Evolutionary conservation across 768 basidiomycete species (phyloP), one percentile per base, ranked within the genome.

Genomic region (Russula griseocarnosa): DNA sequence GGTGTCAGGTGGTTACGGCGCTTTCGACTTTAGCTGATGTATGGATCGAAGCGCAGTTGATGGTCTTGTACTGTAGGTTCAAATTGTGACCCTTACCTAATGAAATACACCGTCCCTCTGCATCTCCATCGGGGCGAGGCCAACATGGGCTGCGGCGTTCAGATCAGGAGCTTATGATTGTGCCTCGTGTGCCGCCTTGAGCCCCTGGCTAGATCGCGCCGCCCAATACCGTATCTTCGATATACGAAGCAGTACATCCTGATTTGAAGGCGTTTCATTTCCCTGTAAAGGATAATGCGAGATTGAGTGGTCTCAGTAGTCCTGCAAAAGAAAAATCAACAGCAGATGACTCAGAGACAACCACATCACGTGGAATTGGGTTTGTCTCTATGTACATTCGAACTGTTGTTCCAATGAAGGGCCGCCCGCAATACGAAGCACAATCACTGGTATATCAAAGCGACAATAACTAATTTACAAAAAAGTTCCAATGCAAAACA

Each of bases 41-140:
- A 62, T 30, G 49, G 54, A 55, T 62, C 36, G 55, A 56, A 62
- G 61, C 54, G 10, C 30, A 24, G 11, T 34, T 16, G 32, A 50
- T 16, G 7, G 7, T 3, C 49, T 3, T 50, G 24, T 50, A 3
- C 26, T n/a, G 6, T 13, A 22, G 32, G 32, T 53, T 18, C 30
- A 16, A 46, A 34, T 40, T 26, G 16, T 26, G 0, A 6, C 58
- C 58, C 58, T 59, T 22, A 9, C 58, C 58, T 50, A 44, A 58
- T 46, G 26, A 24, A 30, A 42, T 28, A 5, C 24, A 8, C 42
- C 38, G 4, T 55, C 24, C 8, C 36, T n/a, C 22, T 46, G 7
- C 18, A 42, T 42, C 40, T 42, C 40, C 40, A 42, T 42, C 13
- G 36, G 38, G 46, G 22, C 11, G 46, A 47, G 46, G n/a, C n/a